Evolutionary conservation across 345 rosid species (phyloP), one percentile per base, ranked within the genome.

Genomic region (Reutealis trisperma): DNA sequence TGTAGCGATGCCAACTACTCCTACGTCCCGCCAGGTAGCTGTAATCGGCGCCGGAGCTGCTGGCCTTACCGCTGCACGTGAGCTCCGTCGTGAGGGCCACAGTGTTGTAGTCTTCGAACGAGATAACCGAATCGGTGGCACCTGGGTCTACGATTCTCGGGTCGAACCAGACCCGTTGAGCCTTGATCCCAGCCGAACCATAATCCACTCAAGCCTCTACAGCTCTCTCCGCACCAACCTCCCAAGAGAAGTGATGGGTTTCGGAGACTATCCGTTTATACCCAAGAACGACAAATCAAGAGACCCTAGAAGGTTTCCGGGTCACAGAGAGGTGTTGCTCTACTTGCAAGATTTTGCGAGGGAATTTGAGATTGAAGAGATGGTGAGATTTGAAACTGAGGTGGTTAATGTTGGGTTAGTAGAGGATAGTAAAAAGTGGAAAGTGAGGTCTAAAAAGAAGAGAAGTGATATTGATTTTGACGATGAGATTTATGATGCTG

Each of bases 11-110:
- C 19, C 63, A 19, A 54, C 66, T 37, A 59, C 87, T 67, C 57
- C 77, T 27, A 78, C 57, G 45, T 80, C 90, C 21, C 84, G 79
- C 79, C 86, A 81, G 78, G 98, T 94, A 60, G 98, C 97, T 0
- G 90, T 91, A 5, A 85, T 95, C 66, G 98, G 98, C 14, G 97
- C 96, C 9, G 98, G 98, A 32, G 90, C 91, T 7, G 89, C 98
- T 27, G 98, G 98, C 8, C 72, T 94, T 12, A 87, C 87, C 0
- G 90, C 98, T 0, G 93, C 96, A 32, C 79, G 92, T 2, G 98
- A 94, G 86, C 92, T 93, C 47, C 84, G 84, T 1, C 89, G 89
- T 1, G 94, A 90, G 79, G 98, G 97, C 63, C 99, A 90, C 85
- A 62, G 79, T 8, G 98, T 91, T n/a, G 91, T 89, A 2, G 91